phyloP scores from a whole-genome alignment of 2,329 filamentous ascomycete genomes.

The Trichoderma cornu-damae region DNA sequence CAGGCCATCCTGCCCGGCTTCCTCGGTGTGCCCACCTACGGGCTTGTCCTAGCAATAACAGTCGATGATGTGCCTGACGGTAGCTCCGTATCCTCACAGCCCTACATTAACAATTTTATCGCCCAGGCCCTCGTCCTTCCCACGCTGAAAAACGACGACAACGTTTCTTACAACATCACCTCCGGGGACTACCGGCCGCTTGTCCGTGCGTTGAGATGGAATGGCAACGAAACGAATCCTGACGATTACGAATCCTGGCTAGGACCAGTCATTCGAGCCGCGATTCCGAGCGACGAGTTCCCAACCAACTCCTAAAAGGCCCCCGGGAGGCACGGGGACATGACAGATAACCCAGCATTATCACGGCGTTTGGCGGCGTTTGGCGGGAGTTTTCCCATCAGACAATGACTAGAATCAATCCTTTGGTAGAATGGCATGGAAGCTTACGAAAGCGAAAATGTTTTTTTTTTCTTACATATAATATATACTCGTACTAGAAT shows the following conservation, averaged over 20 bases:
- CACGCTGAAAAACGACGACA: slow-evolving; percentile 2
- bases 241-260: slow-evolving; percentile 8
- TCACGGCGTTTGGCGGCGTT: not conserved
- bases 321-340: not conserved
- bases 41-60: not conserved
- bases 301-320: not conserved
- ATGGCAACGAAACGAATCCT: not conserved
- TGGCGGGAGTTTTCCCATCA: not conserved
- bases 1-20: not conserved
- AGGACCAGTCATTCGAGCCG: not conserved
- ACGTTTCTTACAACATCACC: not conserved
- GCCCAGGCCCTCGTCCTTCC: not conserved
- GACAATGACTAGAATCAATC: not conserved
- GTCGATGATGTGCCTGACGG: not conserved
- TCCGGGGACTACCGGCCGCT: slow-evolving; percentile 12
- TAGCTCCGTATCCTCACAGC: not conserved
- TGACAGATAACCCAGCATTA: not conserved
- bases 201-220: not conserved
- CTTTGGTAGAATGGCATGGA: no score
- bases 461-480: no score
- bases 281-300: not conserved
- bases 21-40: not conserved
- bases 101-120: not conserved
- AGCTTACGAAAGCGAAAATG: no score
- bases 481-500: no score